These are phyloP conservation scores for Amorphotheca resinae DNA, from an alignment of 495 filamentous ascomycete species.

Conservation along the genomic window DNA sequence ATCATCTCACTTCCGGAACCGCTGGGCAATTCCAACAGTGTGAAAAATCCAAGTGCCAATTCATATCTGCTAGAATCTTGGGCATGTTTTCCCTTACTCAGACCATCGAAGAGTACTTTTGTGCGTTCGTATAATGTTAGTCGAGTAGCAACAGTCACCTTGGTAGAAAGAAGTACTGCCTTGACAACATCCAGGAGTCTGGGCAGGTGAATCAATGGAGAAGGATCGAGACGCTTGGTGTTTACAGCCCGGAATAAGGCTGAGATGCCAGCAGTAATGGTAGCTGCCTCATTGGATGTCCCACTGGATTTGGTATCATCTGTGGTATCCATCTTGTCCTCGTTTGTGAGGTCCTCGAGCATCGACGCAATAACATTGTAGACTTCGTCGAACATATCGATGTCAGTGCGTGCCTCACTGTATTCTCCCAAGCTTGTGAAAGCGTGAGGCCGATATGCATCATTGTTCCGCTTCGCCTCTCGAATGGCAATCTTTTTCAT, in stretches of 20 bases:
- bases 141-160: slow-evolving; percentile 12
- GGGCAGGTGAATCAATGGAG: slow-evolving; percentile 12
- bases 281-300: slow-evolving; percentile 15
- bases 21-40: slow-evolving; percentile 14
- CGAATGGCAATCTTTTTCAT: slow-evolving; percentile 56
- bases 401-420: slow-evolving; percentile 44
- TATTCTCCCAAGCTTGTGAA: slow-evolving; percentile 62
- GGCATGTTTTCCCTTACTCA: slow-evolving; percentile 10
- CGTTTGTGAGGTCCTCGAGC: slow-evolving; percentile 40
- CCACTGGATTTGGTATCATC: slow-evolving; percentile 34
- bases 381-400: slow-evolving; percentile 56
- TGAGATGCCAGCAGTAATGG: slow-evolving; percentile 17
- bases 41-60: slow-evolving; percentile 15
- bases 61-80: slow-evolving; percentile 11
- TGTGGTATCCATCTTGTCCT: slow-evolving; percentile 53
- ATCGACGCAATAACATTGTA: slow-evolving; percentile 45
- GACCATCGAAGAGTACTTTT: slow-evolving; percentile 17
- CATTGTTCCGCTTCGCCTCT: slow-evolving; percentile 85
- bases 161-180: slow-evolving; percentile 9
- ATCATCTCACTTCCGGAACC: slow-evolving; percentile 17
- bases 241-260: slow-evolving; percentile 20
- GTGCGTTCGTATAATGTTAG: slow-evolving; percentile 16
- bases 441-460: slow-evolving; percentile 63
- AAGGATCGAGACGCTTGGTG: slow-evolving; percentile 8
- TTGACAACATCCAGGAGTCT: slow-evolving; percentile 8